phyloP scores from a whole-genome alignment of 164 flowering plant species.

The Litsea cubeba region DNA sequence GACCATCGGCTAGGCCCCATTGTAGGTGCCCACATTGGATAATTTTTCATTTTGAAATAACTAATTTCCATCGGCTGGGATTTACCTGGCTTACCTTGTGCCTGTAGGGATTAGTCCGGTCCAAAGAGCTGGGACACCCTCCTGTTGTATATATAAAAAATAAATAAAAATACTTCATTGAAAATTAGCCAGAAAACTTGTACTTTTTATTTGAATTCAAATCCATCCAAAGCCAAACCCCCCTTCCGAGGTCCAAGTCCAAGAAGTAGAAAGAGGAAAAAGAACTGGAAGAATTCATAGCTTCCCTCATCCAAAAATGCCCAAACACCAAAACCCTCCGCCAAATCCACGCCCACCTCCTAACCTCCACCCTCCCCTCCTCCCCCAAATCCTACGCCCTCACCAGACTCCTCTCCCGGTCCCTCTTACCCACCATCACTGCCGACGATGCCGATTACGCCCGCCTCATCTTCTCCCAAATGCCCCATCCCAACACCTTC shows the following conservation, averaged over 20 bases:
- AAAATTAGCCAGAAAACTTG: no score
- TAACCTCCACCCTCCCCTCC: conserved; percentile 17
- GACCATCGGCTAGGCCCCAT: no score
- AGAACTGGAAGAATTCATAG: conserved; percentile 7
- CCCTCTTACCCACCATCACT: conserved; percentile 18
- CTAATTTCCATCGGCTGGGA: no score
- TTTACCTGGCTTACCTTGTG: no score
- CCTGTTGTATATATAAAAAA: no score
- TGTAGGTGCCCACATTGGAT: no score
- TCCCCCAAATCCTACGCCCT: conserved; percentile 2
- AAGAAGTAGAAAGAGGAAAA: background rate
- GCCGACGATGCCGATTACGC: conserved; percentile 24
- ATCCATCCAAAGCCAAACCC: background rate
- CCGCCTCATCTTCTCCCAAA: conserved; percentile 16
- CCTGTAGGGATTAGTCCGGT: no score
- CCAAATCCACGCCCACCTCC: conserved; percentile 23
- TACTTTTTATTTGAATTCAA: no score
- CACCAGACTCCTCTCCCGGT: conserved; percentile 19
- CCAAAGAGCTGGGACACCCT: no score
- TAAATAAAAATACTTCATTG: no score
- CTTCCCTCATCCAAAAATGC: conserved; percentile 20
- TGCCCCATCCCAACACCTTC: conserved; percentile 17
- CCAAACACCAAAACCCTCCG: conserved; percentile 15
- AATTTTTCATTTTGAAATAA: no score
- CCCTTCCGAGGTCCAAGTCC: background rate